Percentiles rank a stretch among this genome's conserved stretches.
Evolutionary conservation across 192 early-diverging fungal species (phyloP).

Genomic region (Piromyces finnis): DNA sequence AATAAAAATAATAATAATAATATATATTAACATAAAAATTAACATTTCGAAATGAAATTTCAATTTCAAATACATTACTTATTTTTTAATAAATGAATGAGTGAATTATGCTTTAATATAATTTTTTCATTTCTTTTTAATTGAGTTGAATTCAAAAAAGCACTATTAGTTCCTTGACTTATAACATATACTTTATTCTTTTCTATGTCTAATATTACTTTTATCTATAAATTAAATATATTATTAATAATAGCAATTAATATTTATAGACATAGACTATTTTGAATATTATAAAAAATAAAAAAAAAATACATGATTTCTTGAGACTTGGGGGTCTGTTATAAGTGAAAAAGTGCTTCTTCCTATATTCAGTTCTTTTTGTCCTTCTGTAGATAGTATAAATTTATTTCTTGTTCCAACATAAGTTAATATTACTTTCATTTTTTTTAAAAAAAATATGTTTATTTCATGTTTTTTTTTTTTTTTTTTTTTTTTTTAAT

Average conservation of each 20-base stretch:
- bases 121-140: neutral
- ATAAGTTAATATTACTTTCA: neutral
- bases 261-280: too few species aligned
- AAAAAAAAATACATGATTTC: neutral
- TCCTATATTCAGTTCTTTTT: neutral
- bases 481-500: too few species aligned
- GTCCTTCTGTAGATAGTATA: neutral
- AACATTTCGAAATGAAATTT: too few species aligned
- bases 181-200: neutral
- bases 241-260: too few species aligned
- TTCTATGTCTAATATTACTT: neutral
- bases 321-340: neutral
- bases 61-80: neutral
- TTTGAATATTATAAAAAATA: too few species aligned
- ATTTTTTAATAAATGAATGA: neutral
- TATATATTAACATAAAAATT: too few species aligned
- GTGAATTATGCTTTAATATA: neutral
- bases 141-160: neutral
- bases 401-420: neutral
- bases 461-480: neutral
- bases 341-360: neutral
- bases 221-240: neutral
- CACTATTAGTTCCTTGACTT: neutral
- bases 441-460: too few species aligned
- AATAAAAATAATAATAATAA: too few species aligned